Base-by-base conservation (phyloP, 2,329 filamentous ascomycete species). In the Hymenoscyphus repandus region DNA sequence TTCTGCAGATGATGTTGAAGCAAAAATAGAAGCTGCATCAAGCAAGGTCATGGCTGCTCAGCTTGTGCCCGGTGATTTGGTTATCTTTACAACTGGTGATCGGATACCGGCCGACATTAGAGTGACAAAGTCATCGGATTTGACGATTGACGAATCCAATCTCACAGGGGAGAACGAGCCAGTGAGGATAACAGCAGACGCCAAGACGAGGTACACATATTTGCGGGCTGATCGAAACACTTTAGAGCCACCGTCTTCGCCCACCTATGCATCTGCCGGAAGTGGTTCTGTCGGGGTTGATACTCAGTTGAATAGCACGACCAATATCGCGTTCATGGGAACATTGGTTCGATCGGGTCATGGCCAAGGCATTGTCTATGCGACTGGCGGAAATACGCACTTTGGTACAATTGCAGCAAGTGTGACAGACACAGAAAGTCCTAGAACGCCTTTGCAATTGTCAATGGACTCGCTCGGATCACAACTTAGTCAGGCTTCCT, bases 391-490 rank as follows among this genome's bases (percentile, higher is more conserved):
- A 31, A 83, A 88, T 52, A 99, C 95, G 0, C 90, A 97, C 63
- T 97, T 99, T 69, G 93, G 93, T 38, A 92, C 90, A 45, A 99
- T 99, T 61, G 95, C 92, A 17, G 87, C 91, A 13, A 96, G 91
- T 47, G 80, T 99, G 22, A 90, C 92, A 44, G 89, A 93, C 55
- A 99, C 96, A 27, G 93, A 97, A 68, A 96, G 90, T 63, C 93
- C 93, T 0, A 80, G 93, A 39, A 99, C 93, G 3, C 93, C 93
- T 7, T 75, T 99, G 30, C 93, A 99, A 67, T 72, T 96, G 7
- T 95, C 90, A 15, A 99, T 99, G 95, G 93, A 99, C 68, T 83
- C 90, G n/a, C 80, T 99, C 2, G 93, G 93, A 30, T 91, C 95
- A 49, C 92, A 99, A 66, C 76, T 99, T 50, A 97, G 91, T 72